phyloP scores from a whole-genome alignment of 805 yeast species.

The Candida ipomoeae region DNA sequence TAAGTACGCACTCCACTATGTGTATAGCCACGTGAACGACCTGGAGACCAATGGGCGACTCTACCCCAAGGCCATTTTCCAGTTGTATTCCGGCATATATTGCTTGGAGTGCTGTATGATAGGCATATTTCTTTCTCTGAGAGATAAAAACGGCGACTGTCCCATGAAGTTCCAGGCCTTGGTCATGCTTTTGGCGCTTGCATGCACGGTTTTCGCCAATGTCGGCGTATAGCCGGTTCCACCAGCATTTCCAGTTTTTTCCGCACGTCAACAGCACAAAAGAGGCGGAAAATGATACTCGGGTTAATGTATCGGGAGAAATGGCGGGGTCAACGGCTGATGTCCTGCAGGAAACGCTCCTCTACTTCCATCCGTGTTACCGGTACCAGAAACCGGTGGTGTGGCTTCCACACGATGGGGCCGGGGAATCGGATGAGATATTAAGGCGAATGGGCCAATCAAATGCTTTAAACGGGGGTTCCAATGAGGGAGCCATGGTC shows the following conservation, averaged over 20 bases:
- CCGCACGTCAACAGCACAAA: slow-evolving; percentile 19
- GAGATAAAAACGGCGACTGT: slow-evolving; percentile 42
- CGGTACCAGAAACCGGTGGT: slow-evolving; percentile 33
- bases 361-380: slow-evolving; percentile 37
- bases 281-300: no score
- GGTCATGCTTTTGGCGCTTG: slow-evolving; percentile 48
- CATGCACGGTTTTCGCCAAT: slow-evolving; percentile 58
- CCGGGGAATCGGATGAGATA: slow-evolving; percentile 7
- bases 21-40: slow-evolving; percentile 46
- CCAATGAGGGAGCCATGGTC: slow-evolving; percentile 11
- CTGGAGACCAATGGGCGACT: slow-evolving; percentile 67
- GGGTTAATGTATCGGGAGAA: not conserved
- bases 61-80: slow-evolving; percentile 72
- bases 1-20: slow-evolving; percentile 62
- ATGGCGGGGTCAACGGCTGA: not conserved
- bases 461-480: slow-evolving; percentile 9
- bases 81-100: slow-evolving; percentile 75
- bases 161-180: slow-evolving; percentile 47
- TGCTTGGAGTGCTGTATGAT: slow-evolving; percentile 74
- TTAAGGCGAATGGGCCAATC: slow-evolving; percentile 3
- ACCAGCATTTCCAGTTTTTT: slow-evolving; percentile 25
- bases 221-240: slow-evolving; percentile 42
- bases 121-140: slow-evolving; percentile 68
- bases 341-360: slow-evolving; percentile 9
- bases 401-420: slow-evolving; percentile 34